Percentiles rank a stretch among this genome's conserved stretches.
Evolutionary conservation across 2,329 filamentous ascomycete species (phyloP).

Genomic region (Cordyceps cicadae): DNA sequence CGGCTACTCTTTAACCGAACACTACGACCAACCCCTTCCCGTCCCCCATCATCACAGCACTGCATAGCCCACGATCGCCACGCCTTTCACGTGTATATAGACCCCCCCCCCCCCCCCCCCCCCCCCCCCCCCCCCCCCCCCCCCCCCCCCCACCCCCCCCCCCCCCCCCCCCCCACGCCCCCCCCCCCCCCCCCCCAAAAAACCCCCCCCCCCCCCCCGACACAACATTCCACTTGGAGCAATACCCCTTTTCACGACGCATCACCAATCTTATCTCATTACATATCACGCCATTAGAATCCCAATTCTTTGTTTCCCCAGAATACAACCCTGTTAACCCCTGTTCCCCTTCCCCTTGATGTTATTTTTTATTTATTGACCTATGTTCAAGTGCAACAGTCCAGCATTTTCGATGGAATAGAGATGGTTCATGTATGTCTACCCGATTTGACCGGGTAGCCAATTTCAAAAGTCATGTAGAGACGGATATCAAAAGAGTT

Average conservation of each 20-base stretch:
- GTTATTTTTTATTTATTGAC: constrained; percentile 3
- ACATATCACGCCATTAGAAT: constrained; percentile 14
- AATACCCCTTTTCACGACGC: constrained; percentile 30
- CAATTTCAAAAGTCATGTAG: constrained; percentile 33
- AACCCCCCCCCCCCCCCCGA: constrained; percentile 25
- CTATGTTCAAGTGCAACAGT: constrained; percentile 5
- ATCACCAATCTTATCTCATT: constrained; percentile 21
- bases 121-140: too few relatives aligned
- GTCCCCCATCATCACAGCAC: constrained; percentile 2
- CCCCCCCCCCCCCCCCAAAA: too few relatives aligned
- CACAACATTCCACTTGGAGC: constrained; percentile 25
- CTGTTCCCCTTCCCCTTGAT: constrained; percentile 11
- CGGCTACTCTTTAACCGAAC: constrained; percentile 3
- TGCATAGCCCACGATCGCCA: constrained; percentile 28
- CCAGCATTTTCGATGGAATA: constrained; percentile 25
- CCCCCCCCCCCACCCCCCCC: too few relatives aligned
- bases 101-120: too few relatives aligned
- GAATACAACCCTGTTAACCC: constrained; percentile 4
- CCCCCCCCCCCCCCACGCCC: too few relatives aligned
- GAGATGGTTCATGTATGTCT: constrained; percentile 32
- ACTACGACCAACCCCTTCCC: constrained; percentile 6
- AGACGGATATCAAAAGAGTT: constrained; percentile 19
- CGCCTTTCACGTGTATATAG: constrained; percentile 32
- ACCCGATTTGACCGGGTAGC: constrained; percentile 23
- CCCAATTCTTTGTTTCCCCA: constrained; percentile 6